Conservation (phyloP, 1,139 yeast genomes). For the Geotrichum australiense region DNA sequence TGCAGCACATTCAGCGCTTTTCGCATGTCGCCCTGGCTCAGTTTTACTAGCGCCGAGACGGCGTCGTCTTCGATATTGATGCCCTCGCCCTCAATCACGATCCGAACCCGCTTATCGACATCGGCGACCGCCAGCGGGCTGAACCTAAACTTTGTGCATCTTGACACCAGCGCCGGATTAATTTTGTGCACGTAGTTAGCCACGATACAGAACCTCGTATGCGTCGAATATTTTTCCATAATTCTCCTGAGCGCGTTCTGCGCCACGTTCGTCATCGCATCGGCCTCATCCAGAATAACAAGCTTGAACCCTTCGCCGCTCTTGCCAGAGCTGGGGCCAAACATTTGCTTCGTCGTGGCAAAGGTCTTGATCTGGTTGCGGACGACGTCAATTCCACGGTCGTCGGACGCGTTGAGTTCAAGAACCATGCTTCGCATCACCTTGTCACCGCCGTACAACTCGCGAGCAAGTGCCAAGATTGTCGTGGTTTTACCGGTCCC, state of each 20-base stretch:
- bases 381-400: conserved; percentile 81
- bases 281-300: conserved; percentile 94
- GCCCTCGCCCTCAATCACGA: conserved; percentile 63
- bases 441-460: conserved; percentile 64
- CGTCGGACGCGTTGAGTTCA: conserved; percentile 84
- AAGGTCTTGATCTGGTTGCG: conserved; percentile 78
- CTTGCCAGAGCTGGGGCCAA: conserved; percentile 29
- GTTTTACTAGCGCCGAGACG: conserved; percentile 52
- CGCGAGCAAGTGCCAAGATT: conserved; percentile 80
- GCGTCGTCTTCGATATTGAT: conserved; percentile 57
- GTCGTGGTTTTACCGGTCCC: conserved; percentile 98
- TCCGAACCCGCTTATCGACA: conserved; percentile 55
- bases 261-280: conserved; percentile 97
- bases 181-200: conserved; percentile 95
- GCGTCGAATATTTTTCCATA: conserved; percentile 90
- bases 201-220: conserved; percentile 90
- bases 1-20: conserved; percentile 89
- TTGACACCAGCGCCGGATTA: conserved; percentile 86
- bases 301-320: conserved; percentile 50
- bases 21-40: conserved; percentile 94
- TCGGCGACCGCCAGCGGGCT: conserved; percentile 70
- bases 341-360: conserved; percentile 89
- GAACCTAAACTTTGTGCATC: conserved; percentile 94
- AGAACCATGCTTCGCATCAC: conserved; percentile 82
- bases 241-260: conserved; percentile 87